Base-by-base conservation (phyloP, 805 yeast genomes). In the Phaffomyces opuntiae region DNA sequence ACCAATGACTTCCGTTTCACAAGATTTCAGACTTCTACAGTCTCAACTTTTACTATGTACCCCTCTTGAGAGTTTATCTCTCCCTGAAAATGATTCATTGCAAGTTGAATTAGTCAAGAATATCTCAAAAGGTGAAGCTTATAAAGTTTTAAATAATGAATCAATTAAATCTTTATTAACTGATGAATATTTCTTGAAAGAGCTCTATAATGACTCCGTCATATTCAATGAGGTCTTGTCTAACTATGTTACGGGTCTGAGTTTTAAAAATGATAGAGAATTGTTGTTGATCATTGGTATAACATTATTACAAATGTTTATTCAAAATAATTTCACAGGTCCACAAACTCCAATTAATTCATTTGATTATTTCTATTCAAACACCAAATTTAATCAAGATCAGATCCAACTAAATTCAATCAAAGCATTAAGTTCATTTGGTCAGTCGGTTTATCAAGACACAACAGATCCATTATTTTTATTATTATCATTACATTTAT, bases 291-390 rank as follows among this genome's bases (percentile, higher is more conserved):
- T 50, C 11, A 36, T 54, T n/a, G 57, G 87, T 3, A 71, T 87
- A 49, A 72, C 83, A 1, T 64, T 79, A 4, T 65, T 87, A 25
- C 89, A 88, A 58, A 59, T 76, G 1, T 90, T 84, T 58, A 66
- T 85, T 14, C 95, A 87, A 60, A 64, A 75, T 42, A 90, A 90
- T 61, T 87, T 74, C 63, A 87, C 96, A 0, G 97, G 97, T 9
- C 96, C 96, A 6, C 72, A 75, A 25, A 56, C 78, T 3, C 72
- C 73, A 5, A 53, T 68, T 21, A 63, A 62, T 4, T 53, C 72
- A 5, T 55, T 56, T 33, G 57, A 65, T n/a, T 40, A 56, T n/a
- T 55, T 67, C 3, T 60, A 57, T 42, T 40, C 49, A 1, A 44
- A 46, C 1, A 37, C 52, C 2, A 34, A 34, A 9, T 42, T 32